These are phyloP conservation scores for Trichoderma endophyticum DNA, from an alignment of 2,329 filamentous ascomycete species.

Conservation along the genomic window DNA sequence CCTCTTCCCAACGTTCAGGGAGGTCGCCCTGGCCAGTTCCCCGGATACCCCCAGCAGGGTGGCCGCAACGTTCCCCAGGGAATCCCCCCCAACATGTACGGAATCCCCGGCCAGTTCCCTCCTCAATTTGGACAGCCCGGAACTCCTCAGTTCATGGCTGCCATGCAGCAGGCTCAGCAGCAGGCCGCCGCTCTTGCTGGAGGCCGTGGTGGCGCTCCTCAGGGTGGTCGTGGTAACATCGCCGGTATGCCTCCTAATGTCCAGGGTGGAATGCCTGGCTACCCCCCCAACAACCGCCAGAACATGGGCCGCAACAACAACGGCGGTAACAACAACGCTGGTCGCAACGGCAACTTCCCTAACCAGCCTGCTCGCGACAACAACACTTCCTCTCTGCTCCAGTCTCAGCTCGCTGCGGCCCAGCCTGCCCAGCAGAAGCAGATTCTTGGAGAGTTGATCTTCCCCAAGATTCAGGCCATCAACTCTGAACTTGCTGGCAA, in stretches of 20 bases:
- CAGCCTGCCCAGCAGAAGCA: conserved; percentile 88
- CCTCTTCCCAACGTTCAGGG: conserved; percentile 70
- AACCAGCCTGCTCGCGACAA: conserved; percentile 48
- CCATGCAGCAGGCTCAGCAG: conserved; percentile 75
- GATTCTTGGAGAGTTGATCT: conserved; percentile 94
- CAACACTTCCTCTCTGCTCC: conserved; percentile 42
- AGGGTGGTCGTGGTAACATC: conserved; percentile 69
- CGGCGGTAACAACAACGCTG: conserved; percentile 43
- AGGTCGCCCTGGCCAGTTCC: conserved; percentile 83
- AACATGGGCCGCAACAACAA: conserved; percentile 47
- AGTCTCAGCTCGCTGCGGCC: conserved; percentile 55
- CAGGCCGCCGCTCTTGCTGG: conserved; percentile 49
- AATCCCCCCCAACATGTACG: conserved; percentile 84
- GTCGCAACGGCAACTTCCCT: conserved; percentile 43
- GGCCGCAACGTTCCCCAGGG: conserved; percentile 85
- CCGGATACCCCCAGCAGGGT: conserved; percentile 79
- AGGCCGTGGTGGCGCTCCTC: conserved; percentile 60
- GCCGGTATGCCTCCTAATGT: conserved; percentile 70
- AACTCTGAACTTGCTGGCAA: conserved; percentile 96
- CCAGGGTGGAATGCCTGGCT: conserved; percentile 52
- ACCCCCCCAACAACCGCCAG: conserved; percentile 54
- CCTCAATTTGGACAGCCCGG: conserved; percentile 77
- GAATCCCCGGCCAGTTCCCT: conserved; percentile 75
- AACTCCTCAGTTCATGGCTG: conserved; percentile 74
- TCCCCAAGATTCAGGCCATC: conserved; percentile 95